phyloP scores from a whole-genome alignment of 768 basidiomycete species.

The Dacryopinax primogenitus region DNA sequence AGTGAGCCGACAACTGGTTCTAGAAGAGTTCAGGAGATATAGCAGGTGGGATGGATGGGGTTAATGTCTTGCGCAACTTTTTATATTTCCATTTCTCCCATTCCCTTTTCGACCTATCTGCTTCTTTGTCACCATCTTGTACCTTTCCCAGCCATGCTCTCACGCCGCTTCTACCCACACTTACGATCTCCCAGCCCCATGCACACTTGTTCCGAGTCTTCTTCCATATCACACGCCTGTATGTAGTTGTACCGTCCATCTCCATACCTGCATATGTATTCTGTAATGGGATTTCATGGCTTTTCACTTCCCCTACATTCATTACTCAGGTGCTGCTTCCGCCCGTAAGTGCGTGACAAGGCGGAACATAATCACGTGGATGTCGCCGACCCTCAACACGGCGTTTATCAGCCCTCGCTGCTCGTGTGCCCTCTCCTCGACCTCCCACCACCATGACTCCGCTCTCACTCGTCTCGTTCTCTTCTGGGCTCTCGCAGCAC shows the following conservation, averaged over 20 bases:
- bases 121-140: constrained; percentile 16
- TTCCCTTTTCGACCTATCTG: constrained; percentile 16
- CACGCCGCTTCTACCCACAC: not conserved
- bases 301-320: too few species aligned
- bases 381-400: not conserved
- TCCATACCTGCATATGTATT: constrained; percentile 7
- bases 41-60: constrained; percentile 88
- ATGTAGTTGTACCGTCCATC: constrained; percentile 4
- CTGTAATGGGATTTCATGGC: not conserved
- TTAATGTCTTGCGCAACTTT: constrained; percentile 19
- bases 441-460: not conserved
- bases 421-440: not conserved
- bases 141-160: not conserved
- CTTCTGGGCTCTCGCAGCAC: constrained; percentile 7
- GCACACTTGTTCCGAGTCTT: not conserved
- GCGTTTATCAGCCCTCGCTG: not conserved
- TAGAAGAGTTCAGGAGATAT: constrained; percentile 68
- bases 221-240: not conserved
- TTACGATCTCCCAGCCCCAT: not conserved
- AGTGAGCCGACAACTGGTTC: constrained; percentile 36
- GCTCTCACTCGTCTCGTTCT: constrained; percentile 7
- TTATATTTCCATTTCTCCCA: constrained; percentile 15
- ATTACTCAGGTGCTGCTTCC: too few species aligned
- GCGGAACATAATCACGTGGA: not conserved
- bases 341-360: too few species aligned